Evolutionary conservation across 345 rosid genomes (phyloP), one percentile per base, ranked within the genome.

Genomic region (Acer negundo): DNA sequence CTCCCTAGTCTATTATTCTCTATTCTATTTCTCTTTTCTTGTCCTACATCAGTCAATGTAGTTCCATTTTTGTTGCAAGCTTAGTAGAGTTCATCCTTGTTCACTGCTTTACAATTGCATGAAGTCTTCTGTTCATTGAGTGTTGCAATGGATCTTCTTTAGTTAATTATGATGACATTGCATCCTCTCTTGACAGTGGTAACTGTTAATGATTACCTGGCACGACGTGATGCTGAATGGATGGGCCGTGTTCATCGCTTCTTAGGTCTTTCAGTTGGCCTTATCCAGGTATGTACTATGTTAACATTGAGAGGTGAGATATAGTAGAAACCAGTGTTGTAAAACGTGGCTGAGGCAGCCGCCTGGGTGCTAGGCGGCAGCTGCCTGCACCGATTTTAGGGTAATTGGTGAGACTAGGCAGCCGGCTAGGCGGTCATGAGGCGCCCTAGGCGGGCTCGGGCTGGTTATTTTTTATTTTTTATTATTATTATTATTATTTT

Each of bases 201-300:
- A 73, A 95, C 98, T 38, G 98, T 95, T 76, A 95, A 95, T 83
- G 97, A 95, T 87, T 95, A 95, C 84, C 85, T 95, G 71, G 98
- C 98, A 72, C 94, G 89, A 80, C 97, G 98, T 73, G 98, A 95
- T 89, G 98, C 98, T 80, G 97, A 95, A 78, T 95, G 98, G 98
- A 95, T 95, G 98, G 98, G 97, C 42, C 97, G 95, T 79, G 94
- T 95, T 84, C 95, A 95, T 88, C 90, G 90, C 70, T 95, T 85
- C 83, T 84, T 95, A 82, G 97, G 97, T 78, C 95, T 95, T 81
- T 93, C 98, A 71, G 97, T 95, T 73, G 98, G 98, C 84, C 93
- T 95, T 75, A 89, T 95, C 82, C 97, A 93, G 97, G 98, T 93
- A 68, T 73, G 13, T 80, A 24, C 31, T 93, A 68, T 73, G 13